A percentile compares a stretch with the other conserved stretches of the same genome.
Conservation (phyloP, 306 rosid species). For the Casuarina equisetifolia region DNA sequence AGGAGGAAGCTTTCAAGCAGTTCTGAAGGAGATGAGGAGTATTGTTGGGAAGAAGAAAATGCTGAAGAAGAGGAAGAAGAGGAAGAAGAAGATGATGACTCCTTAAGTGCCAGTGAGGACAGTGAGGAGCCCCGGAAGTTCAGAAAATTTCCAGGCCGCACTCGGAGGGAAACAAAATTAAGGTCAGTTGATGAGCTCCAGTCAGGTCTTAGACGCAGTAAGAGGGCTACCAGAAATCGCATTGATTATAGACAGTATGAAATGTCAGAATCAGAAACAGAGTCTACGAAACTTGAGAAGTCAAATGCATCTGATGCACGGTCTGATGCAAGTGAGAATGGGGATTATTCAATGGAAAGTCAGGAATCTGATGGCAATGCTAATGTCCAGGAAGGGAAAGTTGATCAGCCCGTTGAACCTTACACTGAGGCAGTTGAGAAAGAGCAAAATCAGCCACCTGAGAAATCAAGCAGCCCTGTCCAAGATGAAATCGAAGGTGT, state of each 20-base stretch:
- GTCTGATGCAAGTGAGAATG: slow-evolving; percentile 72
- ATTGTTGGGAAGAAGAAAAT: slow-evolving; percentile 83
- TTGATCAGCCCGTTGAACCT: slow-evolving; percentile 47
- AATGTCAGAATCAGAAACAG: slow-evolving; percentile 85
- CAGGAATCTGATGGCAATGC: slow-evolving; percentile 65
- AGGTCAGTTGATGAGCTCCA: slow-evolving; percentile 83
- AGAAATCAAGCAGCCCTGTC: slow-evolving; percentile 62
- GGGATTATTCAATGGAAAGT: slow-evolving; percentile 72
- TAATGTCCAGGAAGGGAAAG: slow-evolving; percentile 64
- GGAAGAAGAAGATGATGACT: slow-evolving; percentile 68
- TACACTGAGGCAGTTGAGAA: slow-evolving; percentile 46
- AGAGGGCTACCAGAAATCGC: slow-evolving; percentile 82
- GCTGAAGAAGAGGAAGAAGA: slow-evolving; percentile 89
- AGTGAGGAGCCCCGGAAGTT: slow-evolving; percentile 71
- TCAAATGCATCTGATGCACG: slow-evolving; percentile 54
- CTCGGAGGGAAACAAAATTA: slow-evolving; percentile 82
- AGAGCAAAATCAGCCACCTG: slow-evolving; percentile 62
- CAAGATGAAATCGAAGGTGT: slow-evolving; percentile 73
- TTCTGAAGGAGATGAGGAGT: slow-evolving; percentile 98
- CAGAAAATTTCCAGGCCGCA: slow-evolving; percentile 68
- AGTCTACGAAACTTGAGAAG: slow-evolving; percentile 59
- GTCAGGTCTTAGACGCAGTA: slow-evolving; percentile 93
- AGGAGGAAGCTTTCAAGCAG: slow-evolving; percentile 81
- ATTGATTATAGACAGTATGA: slow-evolving; percentile 79
- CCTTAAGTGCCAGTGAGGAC: slow-evolving; percentile 80